Conservation (phyloP, 805 yeast genomes). For the Hermanozyma aechmeae region DNA sequence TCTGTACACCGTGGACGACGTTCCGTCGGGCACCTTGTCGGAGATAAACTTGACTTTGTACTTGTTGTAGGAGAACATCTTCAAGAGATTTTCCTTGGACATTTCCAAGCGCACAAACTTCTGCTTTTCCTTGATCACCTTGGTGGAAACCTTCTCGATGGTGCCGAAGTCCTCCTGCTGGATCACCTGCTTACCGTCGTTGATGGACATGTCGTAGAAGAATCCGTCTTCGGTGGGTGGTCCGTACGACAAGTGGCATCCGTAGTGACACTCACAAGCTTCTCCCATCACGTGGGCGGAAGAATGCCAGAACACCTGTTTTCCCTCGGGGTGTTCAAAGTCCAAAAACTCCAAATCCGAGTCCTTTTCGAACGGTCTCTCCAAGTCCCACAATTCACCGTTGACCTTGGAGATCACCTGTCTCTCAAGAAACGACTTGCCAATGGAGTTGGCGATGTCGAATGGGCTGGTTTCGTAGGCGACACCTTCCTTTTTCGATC, state of each 20-base stretch:
- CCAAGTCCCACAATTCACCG: slow-evolving; percentile 87
- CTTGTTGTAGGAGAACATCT: slow-evolving; percentile 93
- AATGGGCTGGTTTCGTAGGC: slow-evolving; percentile 89
- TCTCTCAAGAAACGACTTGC: slow-evolving; percentile 81
- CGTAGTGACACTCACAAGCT: slow-evolving; percentile 93
- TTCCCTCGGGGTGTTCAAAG: slow-evolving; percentile 91
- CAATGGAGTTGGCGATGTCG: slow-evolving; percentile 74
- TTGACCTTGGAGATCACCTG: slow-evolving; percentile 87
- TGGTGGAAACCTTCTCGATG: slow-evolving; percentile 79
- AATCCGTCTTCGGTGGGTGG: slow-evolving; percentile 98
- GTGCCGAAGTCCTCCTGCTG: slow-evolving; percentile 75
- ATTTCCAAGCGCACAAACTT: slow-evolving; percentile 87
- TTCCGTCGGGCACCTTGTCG: slow-evolving; percentile 90
- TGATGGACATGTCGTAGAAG: slow-evolving; percentile 90
- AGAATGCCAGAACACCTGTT: slow-evolving; percentile 96
- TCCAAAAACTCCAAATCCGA: slow-evolving; percentile 72
- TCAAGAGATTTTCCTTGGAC: slow-evolving; percentile 82
- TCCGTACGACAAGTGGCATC: slow-evolving; percentile 80
- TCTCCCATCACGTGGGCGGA: slow-evolving; percentile 98
- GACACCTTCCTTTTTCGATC: slow-evolving; percentile 65
- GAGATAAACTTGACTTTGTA: slow-evolving; percentile 83
- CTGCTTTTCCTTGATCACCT: slow-evolving; percentile 91
- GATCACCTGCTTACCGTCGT: slow-evolving; percentile 59
- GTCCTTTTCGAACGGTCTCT: slow-evolving; percentile 79
- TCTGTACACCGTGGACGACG: slow-evolving; percentile 92